Evolutionary conservation across 306 rosid species (phyloP), one percentile per base, ranked within the genome.

Genomic region (Lotus japonicus): DNA sequence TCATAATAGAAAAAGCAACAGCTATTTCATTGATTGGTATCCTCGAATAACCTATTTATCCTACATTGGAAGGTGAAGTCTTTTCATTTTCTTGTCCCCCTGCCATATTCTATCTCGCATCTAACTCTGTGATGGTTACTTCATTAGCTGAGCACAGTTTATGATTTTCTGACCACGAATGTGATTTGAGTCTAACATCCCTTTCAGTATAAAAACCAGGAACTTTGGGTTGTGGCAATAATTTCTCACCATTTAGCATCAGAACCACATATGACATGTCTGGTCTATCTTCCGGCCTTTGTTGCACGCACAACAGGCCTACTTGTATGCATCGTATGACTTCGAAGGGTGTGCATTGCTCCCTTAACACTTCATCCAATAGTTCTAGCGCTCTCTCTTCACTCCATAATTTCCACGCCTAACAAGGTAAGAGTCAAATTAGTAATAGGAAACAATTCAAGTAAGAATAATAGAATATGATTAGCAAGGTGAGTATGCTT

Each of bases 321-420:
- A 43, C n/a, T 56, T 56, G 0, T 31, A 18, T n/a, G 42, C 62
- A 56, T 31, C 62, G 42, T n/a, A 13, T 8, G 19, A 56, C 62
- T 13, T 56, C 62, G 7, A 2, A 56, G 2, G 41, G 19, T 31
- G 43, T 31, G 26, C 62, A 56, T 56, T 28, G 42, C 9, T 56
- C 5, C 62, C 62, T 5, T 56, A 56, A 56, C 1, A 16, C 2
- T 56, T 56, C 62, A 56, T 56, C 62, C 43, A 26, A 28, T 56
- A 56, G 43, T 13, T 56, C 62, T 10, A 56, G 5, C 8, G 18
- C 21, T 17, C 43, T 56, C 0, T 31, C 43, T 56, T 56, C 62
- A n/a, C 12, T n/a, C 62, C 62, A 56, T 56, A 56, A 31, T 28
- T 43, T 56, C 62, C 62, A 56, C 7, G 62, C 62, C 60, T 54